Evolutionary conservation across 352 stramenopile genomes (phyloP).

Genomic region (Globisporangium iwayamae): DNA sequence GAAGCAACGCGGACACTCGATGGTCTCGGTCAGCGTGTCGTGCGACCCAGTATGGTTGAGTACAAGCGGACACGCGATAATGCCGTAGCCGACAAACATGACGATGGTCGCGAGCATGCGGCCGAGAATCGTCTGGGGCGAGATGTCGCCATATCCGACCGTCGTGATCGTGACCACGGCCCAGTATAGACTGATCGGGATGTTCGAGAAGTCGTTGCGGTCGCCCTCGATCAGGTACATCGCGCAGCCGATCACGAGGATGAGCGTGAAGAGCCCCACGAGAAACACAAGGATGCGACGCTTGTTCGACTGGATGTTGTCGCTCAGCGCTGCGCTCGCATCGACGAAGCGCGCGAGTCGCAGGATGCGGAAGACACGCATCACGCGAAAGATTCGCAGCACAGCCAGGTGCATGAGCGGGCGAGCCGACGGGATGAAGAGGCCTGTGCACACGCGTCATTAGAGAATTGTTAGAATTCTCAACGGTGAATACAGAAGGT

Average conservation of each 20-base stretch:
- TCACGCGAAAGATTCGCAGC: slow-evolving; percentile 76
- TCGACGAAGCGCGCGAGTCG: slow-evolving; percentile 73
- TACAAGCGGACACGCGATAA: slow-evolving; percentile 80
- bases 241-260: slow-evolving; percentile 74
- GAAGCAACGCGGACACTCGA: slow-evolving; percentile 65
- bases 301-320: slow-evolving; percentile 82
- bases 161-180: slow-evolving; percentile 87
- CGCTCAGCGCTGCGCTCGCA: slow-evolving; percentile 56
- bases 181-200: slow-evolving; percentile 86
- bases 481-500: background rate
- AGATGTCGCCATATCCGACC: slow-evolving; percentile 85
- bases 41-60: slow-evolving; percentile 53
- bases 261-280: slow-evolving; percentile 67
- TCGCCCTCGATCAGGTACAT: slow-evolving; percentile 85
- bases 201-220: slow-evolving; percentile 72
- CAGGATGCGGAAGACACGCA: slow-evolving; percentile 75
- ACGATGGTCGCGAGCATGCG: slow-evolving; percentile 79
- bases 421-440: slow-evolving; percentile 57
- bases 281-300: slow-evolving; percentile 75
- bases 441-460: slow-evolving; percentile 13
- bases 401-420: slow-evolving; percentile 70
- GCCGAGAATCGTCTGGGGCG: slow-evolving; percentile 71
- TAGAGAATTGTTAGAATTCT: background rate
- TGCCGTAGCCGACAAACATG: slow-evolving; percentile 86
- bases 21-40: slow-evolving; percentile 53